Percentiles rank a stretch among this genome's conserved stretches.
phyloP scores from a whole-genome alignment of 2,329 filamentous ascomycete species.

The Beauveria scarabaeidicola region DNA sequence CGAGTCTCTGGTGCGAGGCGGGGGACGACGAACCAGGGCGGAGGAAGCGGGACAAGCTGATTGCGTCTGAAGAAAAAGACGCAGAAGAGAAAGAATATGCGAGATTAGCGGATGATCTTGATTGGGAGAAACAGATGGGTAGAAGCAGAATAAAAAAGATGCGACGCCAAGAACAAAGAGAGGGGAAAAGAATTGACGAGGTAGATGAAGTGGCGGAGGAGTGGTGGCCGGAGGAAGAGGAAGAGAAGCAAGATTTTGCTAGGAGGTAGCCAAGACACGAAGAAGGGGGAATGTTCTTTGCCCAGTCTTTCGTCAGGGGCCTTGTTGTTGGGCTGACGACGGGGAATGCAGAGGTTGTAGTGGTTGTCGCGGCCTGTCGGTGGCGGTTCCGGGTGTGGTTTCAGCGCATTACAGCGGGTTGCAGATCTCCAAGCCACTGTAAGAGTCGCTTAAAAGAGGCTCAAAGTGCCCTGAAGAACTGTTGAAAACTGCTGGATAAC shows the following conservation, averaged over 20 bases:
- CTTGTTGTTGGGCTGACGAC: neutral
- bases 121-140: neutral
- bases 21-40: neutral
- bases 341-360: neutral
- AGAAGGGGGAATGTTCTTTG: neutral
- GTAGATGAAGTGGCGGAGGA: slow-evolving; percentile 5
- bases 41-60: neutral
- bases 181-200: neutral
- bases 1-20: slow-evolving; percentile 4
- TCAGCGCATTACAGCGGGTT: neutral
- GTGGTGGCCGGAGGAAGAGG: neutral
- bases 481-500: neutral
- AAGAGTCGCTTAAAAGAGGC: neutral
- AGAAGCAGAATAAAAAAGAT: neutral
- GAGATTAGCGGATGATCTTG: slow-evolving; percentile 2
- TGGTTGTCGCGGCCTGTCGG: too few species aligned
- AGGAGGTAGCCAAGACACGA: neutral
- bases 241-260: neutral
- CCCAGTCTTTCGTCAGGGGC: too few species aligned
- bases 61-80: neutral
- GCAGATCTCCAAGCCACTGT: neutral
- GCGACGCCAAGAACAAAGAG: slow-evolving; percentile 3
- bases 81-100: neutral
- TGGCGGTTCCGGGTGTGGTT: neutral
- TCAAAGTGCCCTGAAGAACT: too few species aligned